A percentile compares a stretch with the other conserved stretches of the same genome.
phyloP scores from a whole-genome alignment of 805 yeast genomes.

The Cyberlindnera xishuangbannaensis region DNA sequence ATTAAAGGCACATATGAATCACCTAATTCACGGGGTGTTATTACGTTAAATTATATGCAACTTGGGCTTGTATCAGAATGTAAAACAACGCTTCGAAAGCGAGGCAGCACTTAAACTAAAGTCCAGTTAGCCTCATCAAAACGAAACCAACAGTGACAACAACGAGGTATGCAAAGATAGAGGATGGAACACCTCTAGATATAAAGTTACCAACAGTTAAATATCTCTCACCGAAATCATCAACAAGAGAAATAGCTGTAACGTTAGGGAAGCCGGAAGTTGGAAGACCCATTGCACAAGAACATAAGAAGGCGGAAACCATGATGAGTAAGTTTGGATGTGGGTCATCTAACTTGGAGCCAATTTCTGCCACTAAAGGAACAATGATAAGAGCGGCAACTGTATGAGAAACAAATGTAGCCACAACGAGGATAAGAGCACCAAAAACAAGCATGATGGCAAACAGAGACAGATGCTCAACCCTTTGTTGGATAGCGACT shows the following conservation, averaged over 20 bases:
- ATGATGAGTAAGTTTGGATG: constrained; percentile 80
- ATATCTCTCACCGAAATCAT: constrained; percentile 88
- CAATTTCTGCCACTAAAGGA: constrained; percentile 87
- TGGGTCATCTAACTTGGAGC: constrained; percentile 64
- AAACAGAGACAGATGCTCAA: constrained; percentile 65
- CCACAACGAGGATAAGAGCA: constrained; percentile 70
- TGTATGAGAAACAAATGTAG: constrained; percentile 94
- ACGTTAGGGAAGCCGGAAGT: constrained; percentile 98
- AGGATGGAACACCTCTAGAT: constrained; percentile 85
- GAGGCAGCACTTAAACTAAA: constrained; percentile 6
- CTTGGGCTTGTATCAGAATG: too few species aligned
- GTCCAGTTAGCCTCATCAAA: constrained; percentile 53
- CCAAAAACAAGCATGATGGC: constrained; percentile 78
- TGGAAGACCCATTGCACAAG: constrained; percentile 96
- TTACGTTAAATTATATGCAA: too few species aligned
- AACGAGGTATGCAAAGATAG: constrained; percentile 65
- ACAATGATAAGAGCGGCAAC: constrained; percentile 93
- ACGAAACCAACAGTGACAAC: constrained; percentile 77
- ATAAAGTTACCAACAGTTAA: constrained; percentile 82
- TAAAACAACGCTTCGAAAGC: too few species aligned
- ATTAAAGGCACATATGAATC: too few species aligned
- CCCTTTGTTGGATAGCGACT: constrained; percentile 51
- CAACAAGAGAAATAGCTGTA: constrained; percentile 91
- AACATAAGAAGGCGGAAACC: constrained; percentile 63
- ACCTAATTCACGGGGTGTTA: too few species aligned